A percentile compares a stretch with the other conserved stretches of the same genome.
Conservation (phyloP, 768 basidiomycete species). For the Ramaria rubella region DNA sequence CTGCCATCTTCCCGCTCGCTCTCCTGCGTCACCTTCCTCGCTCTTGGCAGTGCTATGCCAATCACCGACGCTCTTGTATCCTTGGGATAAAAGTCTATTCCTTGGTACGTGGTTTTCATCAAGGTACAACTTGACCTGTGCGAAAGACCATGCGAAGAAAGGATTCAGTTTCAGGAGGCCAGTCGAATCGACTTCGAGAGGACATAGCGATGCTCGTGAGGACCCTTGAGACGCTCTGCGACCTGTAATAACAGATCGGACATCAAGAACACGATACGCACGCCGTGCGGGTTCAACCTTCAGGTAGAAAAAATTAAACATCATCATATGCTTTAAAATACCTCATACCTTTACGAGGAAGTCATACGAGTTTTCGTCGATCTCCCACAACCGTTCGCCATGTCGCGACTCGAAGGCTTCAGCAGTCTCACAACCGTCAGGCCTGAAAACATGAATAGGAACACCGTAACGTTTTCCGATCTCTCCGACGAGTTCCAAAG, state of each 20-base stretch:
- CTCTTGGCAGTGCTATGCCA: constrained; percentile 87
- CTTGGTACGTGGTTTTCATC: constrained; percentile 75
- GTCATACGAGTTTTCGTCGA: constrained; percentile 82
- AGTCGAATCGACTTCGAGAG: constrained; percentile 85
- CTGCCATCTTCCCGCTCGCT: constrained; percentile 90
- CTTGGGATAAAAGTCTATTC: constrained; percentile 82
- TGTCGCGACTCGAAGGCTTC: constrained; percentile 73
- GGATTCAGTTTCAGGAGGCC: constrained; percentile 94
- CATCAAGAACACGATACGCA: constrained; percentile 73
- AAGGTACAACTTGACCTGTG: constrained; percentile 78
- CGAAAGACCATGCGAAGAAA: constrained; percentile 82
- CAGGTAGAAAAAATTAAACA: background rate
- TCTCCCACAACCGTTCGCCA: constrained; percentile 82
- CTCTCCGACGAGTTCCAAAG: constrained; percentile 81
- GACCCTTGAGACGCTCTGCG: constrained; percentile 89
- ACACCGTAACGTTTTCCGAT: constrained; percentile 71
- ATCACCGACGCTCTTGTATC: constrained; percentile 94
- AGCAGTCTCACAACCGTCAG: constrained; percentile 58
- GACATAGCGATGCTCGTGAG: constrained; percentile 74
- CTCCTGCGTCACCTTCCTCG: constrained; percentile 58
- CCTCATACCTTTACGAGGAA: constrained; percentile 77
- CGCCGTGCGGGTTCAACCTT: constrained; percentile 91
- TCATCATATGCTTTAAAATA: background rate
- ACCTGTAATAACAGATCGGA: constrained; percentile 90
- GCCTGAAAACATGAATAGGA: constrained; percentile 71